Base-by-base conservation (phyloP, 140 eudicot genomes). In the Senecio squalidus region DNA sequence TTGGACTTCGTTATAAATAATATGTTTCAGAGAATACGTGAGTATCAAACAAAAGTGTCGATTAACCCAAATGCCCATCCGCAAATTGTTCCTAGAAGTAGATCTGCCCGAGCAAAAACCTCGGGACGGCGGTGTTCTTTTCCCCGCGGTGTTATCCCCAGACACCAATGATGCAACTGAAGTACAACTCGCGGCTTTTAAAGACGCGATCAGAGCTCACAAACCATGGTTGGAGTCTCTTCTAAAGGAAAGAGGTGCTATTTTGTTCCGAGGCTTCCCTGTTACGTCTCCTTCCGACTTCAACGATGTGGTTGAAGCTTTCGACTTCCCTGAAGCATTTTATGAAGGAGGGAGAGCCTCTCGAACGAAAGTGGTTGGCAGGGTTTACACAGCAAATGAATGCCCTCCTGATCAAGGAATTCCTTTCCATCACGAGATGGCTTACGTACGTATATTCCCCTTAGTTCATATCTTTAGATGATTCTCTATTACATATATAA, bases 371-470 rank as follows among this genome's bases (percentile, higher is more conserved):
- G 88, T 89, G 9, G 67, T 79, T 31, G 95, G 95, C 6, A 67
- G 89, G 71, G 82, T 89, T 39, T 85, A 79, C 57, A 89, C 95
- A 0, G 88, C 95, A 3, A 82, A 85, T 59, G 97, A 89, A 54
- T 3, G 40, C 15, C 60, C 74, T 53, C 55, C 20, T 0, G 63
- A 66, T 0, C 6, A 2, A 20, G 3, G 61, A 51, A 88, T 88
- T 51, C 88, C 82, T 28, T 88, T 77, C 36, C 95, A 86, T 63
- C 95, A 86, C 20, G 95, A 86, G 48, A 74, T 86, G 95, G 77
- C 83, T 77, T 81, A 86, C 65, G 95, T 86, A 62, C 33, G 40
- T 28, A 18, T 16, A 15, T 74, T n/a, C n/a, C 76, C 3, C 18
- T 45, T 0, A 18, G 0, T 45, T 2, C 74, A 67, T 8, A 78